Conservation (phyloP, 2,329 filamentous ascomycete species). For the Phialophora verrucosa region DNA sequence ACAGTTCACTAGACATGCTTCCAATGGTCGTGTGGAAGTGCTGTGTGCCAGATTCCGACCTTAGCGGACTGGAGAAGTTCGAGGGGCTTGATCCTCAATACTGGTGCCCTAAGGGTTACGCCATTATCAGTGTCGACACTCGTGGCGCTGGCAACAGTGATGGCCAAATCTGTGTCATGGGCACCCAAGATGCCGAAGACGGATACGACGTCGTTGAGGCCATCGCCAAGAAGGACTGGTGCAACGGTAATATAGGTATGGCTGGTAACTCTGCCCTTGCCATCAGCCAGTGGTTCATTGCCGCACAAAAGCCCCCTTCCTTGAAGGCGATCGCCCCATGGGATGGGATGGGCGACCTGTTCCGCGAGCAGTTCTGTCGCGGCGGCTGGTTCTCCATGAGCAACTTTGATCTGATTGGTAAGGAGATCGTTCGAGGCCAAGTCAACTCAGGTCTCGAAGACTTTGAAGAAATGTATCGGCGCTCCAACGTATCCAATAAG, state of each 20-base stretch:
- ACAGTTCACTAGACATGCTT: neutral
- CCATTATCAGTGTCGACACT: slow-evolving; percentile 43
- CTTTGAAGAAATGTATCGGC: slow-evolving; percentile 51
- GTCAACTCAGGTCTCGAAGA: slow-evolving; percentile 43
- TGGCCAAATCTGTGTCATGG: slow-evolving; percentile 40
- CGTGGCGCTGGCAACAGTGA: slow-evolving; percentile 41
- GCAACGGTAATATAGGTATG: slow-evolving; percentile 57
- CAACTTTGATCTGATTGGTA: slow-evolving; percentile 27
- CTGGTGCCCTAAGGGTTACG: slow-evolving; percentile 41
- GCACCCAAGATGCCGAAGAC: slow-evolving; percentile 41
- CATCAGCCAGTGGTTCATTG: slow-evolving; percentile 60
- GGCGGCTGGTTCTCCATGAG: slow-evolving; percentile 43
- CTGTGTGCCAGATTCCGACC: neutral
- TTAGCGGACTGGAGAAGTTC: slow-evolving; percentile 25
- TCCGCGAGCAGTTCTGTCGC: slow-evolving; percentile 54
- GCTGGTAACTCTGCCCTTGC: slow-evolving; percentile 60
- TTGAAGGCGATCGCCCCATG: slow-evolving; percentile 54
- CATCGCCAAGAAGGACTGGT: slow-evolving; percentile 40
- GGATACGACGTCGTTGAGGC: slow-evolving; percentile 40
- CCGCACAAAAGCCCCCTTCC: slow-evolving; percentile 53
- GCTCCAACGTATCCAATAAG: slow-evolving; percentile 42
- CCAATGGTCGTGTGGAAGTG: slow-evolving; percentile 3
- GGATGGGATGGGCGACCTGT: slow-evolving; percentile 56
- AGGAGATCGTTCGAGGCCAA: slow-evolving; percentile 30
- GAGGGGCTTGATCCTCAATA: slow-evolving; percentile 42